Conservation (phyloP, 768 basidiomycete genomes). For the Thelephora ganbajun region DNA sequence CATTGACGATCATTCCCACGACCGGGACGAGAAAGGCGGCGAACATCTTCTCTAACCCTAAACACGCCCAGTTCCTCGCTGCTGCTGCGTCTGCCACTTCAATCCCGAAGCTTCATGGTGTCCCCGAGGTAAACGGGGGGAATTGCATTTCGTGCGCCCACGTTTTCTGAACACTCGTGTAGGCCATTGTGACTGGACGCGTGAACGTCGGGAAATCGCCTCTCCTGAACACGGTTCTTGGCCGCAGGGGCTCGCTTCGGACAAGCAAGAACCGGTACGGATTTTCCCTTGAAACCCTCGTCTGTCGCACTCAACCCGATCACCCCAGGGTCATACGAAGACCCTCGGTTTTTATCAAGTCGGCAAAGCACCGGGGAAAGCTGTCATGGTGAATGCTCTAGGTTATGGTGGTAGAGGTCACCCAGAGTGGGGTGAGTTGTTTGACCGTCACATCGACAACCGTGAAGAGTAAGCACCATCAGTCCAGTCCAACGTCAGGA, state of each 20-base stretch:
- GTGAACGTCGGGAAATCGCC: constrained; percentile 73
- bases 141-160: not conserved
- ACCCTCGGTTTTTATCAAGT: constrained; percentile 60
- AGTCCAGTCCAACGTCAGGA: not conserved
- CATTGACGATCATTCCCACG: not conserved
- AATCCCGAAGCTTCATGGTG: constrained; percentile 11
- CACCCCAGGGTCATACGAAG: constrained; percentile 51
- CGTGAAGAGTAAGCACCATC: constrained; percentile 40
- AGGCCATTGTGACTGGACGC: too few species aligned
- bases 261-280: constrained; percentile 61
- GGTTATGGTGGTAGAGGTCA: constrained; percentile 69
- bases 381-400: constrained; percentile 66
- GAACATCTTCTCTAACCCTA: constrained; percentile 8
- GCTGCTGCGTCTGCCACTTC: constrained; percentile 4
- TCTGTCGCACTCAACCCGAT: not conserved
- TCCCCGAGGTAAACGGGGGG: constrained; percentile 17
- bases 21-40: not conserved
- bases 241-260: constrained; percentile 37
- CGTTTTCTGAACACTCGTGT: constrained; percentile 10
- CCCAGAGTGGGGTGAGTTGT: constrained; percentile 60
- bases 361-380: constrained; percentile 35
- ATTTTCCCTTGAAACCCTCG: not conserved
- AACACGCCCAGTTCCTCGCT: constrained; percentile 12
- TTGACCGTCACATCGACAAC: constrained; percentile 41
- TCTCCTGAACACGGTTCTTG: constrained; percentile 57